Evolutionary conservation across 164 flowering plant species (phyloP), one percentile per base, ranked within the genome.

Genomic region (Berberis vulgaris): DNA sequence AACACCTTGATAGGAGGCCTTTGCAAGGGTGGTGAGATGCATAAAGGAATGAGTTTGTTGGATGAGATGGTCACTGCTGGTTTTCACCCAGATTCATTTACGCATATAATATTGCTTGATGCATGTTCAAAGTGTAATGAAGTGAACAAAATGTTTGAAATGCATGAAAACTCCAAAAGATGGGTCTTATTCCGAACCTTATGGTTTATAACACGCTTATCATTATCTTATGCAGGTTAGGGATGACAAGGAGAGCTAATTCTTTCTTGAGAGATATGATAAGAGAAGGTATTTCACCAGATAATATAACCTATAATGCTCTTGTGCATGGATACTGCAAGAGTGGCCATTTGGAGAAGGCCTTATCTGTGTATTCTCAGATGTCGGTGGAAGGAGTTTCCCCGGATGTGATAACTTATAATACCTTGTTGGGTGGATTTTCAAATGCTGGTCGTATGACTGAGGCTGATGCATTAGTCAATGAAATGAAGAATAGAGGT

Each of bases 221-320:
- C 12, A 63, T 64, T 39, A 68, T 67, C 63, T 76, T 94, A 42
- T 91, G 96, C 75, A 77, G 79, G 59, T 81, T 77, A 44, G 88
- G 92, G 61, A 91, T 91, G 97, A 87, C 93, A 39, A 75, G 74
- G 53, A 81, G 75, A 70, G 97, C 97, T 50, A 69, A 73, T 66
- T 41, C 59, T 65, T 79, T 82, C 9, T 62, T 88, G 56, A 57
- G 80, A 53, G 81, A 80, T n/a, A 94, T 94, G 99, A 71, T 11
- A 7, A 56, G 59, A 62, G 76, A 65, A 49, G 92, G 91, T 52
- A 67, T 89, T 65, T 57, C 64, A 5, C 78, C 85, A 11, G 85
- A 94, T 72, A 74, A 72, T 41, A 44, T 74, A 38, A 88, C 96
- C 47, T 91, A 86, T 67, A 94, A 94, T 76, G 77, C 89, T 49